phyloP scores from a whole-genome alignment of 2,329 filamentous ascomycete species.

The Aspergillus sp. region DNA sequence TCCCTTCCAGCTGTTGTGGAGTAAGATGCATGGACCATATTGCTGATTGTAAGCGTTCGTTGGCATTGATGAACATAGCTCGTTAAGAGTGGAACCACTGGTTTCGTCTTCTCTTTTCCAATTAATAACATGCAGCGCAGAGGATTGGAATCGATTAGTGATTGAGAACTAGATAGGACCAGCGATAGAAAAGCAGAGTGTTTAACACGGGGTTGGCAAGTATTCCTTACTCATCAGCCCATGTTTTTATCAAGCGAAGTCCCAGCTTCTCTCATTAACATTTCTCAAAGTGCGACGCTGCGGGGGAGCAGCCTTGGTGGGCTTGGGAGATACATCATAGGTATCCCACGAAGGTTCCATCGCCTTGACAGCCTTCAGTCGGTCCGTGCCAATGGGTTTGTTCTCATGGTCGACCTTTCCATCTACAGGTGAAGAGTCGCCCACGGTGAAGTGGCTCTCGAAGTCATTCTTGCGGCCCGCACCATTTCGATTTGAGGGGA shows the following conservation, averaged over 20 bases:
- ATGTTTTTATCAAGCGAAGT: slow-evolving; percentile 19
- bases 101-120: no score
- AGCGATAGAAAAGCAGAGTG: no score
- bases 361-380: slow-evolving; percentile 66
- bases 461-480: slow-evolving; percentile 73
- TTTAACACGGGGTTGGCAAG: no score
- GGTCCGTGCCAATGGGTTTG: slow-evolving; percentile 51
- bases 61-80: no score
- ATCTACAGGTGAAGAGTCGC: slow-evolving; percentile 46
- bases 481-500: slow-evolving; percentile 57
- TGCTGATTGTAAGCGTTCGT: no score
- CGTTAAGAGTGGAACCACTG: no score
- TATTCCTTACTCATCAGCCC: no score
- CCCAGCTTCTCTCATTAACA: slow-evolving; percentile 37
- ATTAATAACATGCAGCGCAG: no score
- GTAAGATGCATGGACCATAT: no score
- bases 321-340: slow-evolving; percentile 33
- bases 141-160: no score
- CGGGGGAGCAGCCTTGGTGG: slow-evolving; percentile 17
- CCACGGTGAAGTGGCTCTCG: slow-evolving; percentile 70
- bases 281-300: slow-evolving; percentile 16
- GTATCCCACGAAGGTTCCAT: slow-evolving; percentile 59
- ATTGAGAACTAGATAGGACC: no score
- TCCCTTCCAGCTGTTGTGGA: no score
- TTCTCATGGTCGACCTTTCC: slow-evolving; percentile 36